A percentile compares a stretch with the other conserved stretches of the same genome.
Conservation (phyloP, 495 filamentous ascomycete genomes). For the Pseudoneurospora amorphoporcata region DNA sequence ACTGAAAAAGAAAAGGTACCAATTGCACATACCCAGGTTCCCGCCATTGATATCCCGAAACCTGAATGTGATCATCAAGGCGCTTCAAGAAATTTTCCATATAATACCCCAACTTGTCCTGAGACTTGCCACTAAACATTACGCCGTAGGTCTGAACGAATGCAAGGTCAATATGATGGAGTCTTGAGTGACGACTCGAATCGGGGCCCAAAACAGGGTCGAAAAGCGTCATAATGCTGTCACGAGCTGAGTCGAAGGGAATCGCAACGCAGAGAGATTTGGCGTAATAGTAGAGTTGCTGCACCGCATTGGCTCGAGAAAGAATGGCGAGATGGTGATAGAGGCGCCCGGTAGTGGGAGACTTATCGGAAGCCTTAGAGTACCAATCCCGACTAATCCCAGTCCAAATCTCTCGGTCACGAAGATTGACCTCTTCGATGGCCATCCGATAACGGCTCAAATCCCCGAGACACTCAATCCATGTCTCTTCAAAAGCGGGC, state of each 20-base stretch:
- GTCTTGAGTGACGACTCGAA: constrained; percentile 9
- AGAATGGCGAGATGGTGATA: constrained; percentile 82
- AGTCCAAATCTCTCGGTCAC: constrained; percentile 71
- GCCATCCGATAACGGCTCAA: constrained; percentile 59
- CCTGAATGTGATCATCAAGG: constrained; percentile 50
- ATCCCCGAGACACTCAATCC: constrained; percentile 86
- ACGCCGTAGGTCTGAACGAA: constrained; percentile 59
- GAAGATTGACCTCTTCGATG: constrained; percentile 60
- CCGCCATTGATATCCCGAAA: constrained; percentile 48
- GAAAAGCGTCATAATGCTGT: constrained; percentile 63
- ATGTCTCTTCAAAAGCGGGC: constrained; percentile 66
- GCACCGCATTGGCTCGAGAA: constrained; percentile 59
- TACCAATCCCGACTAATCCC: constrained; percentile 74
- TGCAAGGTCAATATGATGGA: constrained; percentile 26
- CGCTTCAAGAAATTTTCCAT: constrained; percentile 40
- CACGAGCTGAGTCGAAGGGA: constrained; percentile 52
- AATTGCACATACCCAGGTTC: constrained; percentile 42
- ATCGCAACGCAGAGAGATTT: constrained; percentile 39
- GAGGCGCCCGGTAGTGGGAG: constrained; percentile 58
- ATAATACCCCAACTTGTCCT: constrained; percentile 35
- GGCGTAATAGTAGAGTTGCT: constrained; percentile 66
- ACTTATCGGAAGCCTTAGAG: constrained; percentile 60
- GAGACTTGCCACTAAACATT: constrained; percentile 48
- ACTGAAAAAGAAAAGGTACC: constrained; percentile 38
- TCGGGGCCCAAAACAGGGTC: constrained; percentile 47